phyloP scores from a whole-genome alignment of 2,329 filamentous ascomycete genomes.

The Sphaerulina vaccinii region DNA sequence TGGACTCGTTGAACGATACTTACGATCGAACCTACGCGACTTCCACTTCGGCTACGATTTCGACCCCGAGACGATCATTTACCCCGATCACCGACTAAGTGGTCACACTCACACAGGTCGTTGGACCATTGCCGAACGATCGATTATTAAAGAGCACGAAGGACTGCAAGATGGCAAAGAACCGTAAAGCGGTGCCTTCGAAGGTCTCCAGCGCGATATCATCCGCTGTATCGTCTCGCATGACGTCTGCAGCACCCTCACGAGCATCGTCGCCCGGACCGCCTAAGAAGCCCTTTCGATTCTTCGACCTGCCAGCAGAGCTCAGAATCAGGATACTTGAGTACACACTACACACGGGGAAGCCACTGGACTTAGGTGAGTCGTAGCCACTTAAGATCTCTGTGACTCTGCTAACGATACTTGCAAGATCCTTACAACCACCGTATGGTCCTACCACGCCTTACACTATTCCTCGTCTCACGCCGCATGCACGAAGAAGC shows the following conservation, averaged over 20 bases:
- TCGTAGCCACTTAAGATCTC: not conserved
- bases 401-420: not conserved
- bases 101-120: no score
- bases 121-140: no score
- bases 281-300: conserved; percentile 54
- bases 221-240: conserved; percentile 27
- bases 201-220: conserved; percentile 25
- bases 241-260: conserved; percentile 27
- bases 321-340: conserved; percentile 68
- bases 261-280: conserved; percentile 27
- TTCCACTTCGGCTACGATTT: not conserved
- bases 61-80: no score
- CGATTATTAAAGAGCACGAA: no score
- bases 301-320: conserved; percentile 68
- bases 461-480: conserved; percentile 62
- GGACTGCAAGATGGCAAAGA: conserved; percentile 28
- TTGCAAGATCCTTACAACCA: conserved; percentile 59
- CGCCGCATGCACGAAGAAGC: conserved; percentile 63
- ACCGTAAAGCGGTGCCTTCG: conserved; percentile 18
- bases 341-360: conserved; percentile 58
- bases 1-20: conserved; percentile 2
- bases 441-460: conserved; percentile 56
- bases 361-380: conserved; percentile 59
- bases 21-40: not conserved
- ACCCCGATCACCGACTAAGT: no score